Base-by-base conservation (phyloP, 495 filamentous ascomycete species). In the Alectoria sarmentosa region DNA sequence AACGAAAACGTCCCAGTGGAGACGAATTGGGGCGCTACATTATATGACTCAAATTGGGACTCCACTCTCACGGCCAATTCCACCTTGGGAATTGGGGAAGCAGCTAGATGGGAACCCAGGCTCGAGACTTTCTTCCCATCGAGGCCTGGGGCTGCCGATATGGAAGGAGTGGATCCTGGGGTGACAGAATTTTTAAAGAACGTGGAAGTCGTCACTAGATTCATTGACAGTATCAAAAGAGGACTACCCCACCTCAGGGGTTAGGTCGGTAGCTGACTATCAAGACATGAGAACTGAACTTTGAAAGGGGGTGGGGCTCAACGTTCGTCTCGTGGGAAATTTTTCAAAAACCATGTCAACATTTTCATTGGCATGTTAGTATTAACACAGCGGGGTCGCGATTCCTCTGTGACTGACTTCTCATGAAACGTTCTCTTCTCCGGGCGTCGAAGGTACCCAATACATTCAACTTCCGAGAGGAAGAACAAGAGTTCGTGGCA, bases 41-140 rank as follows among this genome's bases (percentile, higher is more conserved):
- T 88, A 6, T 83, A 76, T 61, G 75, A 81, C 55, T 72, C 74
- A 4, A 59, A 72, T 32, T 88, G 86, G 86, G 80, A 84, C 46
- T 70, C 69, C 8, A 58, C 73, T 10, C 63, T 81, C 7, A 71
- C 70, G 15, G 65, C 69, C 30, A 73, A 79, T 61, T 69, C 72
- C 13, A 72, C 75, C 11, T 55, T 76, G 32, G 34, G 67, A 19
- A 66, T 73, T 28, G 73, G 71, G n/a, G 62, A 76, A 32, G 41
- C 66, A 42, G 74, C 73, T 6, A 66, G 68, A n/a, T 83, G 82
- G 76, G 67, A 71, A 26, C 70, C 73, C 21, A 70, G 70, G 13
- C 67, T 84, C 34, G 64, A 73, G 44, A 73, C 74, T 21, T 80
- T 87, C 66, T 84, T 86, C 65, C 77, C 75, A 1, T 56, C 58